Evolutionary conservation across 1,139 yeast genomes (phyloP).

Genomic region (Geotrichum candidum): DNA sequence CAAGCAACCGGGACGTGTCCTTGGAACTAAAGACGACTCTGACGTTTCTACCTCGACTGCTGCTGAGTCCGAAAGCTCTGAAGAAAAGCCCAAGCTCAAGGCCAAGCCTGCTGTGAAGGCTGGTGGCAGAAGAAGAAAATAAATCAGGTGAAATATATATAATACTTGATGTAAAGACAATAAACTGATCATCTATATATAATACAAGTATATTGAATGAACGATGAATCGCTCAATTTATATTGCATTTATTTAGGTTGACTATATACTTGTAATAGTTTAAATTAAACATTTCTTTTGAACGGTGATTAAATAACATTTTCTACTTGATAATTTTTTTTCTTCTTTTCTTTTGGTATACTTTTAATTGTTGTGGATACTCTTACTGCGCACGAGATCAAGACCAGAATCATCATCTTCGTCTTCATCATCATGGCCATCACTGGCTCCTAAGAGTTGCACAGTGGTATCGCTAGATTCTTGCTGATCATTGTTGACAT

Average conservation of each 20-base stretch:
- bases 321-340: not conserved
- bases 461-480: slow-evolving; percentile 8
- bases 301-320: not conserved
- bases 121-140: slow-evolving; percentile 26
- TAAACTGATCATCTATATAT: slow-evolving; percentile 21
- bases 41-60: not conserved
- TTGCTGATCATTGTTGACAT: slow-evolving; percentile 21
- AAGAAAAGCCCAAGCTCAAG: slow-evolving; percentile 5
- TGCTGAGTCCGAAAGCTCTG: not conserved
- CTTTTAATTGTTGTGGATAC: slow-evolving; percentile 13
- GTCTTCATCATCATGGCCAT: slow-evolving; percentile 21
- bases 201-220: slow-evolving; percentile 10
- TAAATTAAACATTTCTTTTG: too few species aligned
- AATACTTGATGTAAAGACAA: not conserved
- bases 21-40: slow-evolving; percentile 2
- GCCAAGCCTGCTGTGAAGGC: slow-evolving; percentile 28
- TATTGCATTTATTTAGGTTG: too few species aligned
- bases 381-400: slow-evolving; percentile 36
- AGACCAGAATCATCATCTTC: slow-evolving; percentile 27
- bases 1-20: slow-evolving; percentile 12
- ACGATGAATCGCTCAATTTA: too few species aligned
- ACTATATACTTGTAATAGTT: too few species aligned
- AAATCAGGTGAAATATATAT: slow-evolving; percentile 21
- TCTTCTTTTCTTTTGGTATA: not conserved
- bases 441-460: slow-evolving; percentile 14